A percentile compares a stretch with the other conserved stretches of the same genome.
These are phyloP conservation scores for Macrolepiota dolichaula DNA, from an alignment of 768 basidiomycete species.

Conservation along the genomic window DNA sequence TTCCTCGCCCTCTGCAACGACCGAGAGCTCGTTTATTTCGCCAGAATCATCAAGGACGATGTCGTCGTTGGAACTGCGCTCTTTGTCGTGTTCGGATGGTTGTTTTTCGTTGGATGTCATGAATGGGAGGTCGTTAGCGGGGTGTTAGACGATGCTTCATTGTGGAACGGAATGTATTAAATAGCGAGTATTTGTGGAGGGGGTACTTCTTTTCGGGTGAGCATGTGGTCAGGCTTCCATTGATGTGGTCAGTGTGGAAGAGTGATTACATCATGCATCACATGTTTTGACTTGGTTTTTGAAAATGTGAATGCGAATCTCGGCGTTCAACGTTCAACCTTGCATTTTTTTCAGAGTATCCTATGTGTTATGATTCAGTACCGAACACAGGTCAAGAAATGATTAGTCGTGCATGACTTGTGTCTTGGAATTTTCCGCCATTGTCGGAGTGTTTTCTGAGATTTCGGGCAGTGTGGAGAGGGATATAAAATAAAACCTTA, in stretches of 20 bases:
- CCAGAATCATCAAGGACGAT: conserved; percentile 30
- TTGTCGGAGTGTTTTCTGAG: no score
- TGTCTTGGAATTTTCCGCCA: no score
- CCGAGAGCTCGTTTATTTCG: conserved; percentile 57
- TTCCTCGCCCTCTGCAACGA: conserved; percentile 64
- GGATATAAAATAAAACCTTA: no score
- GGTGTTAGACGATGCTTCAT: not conserved
- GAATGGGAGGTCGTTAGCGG: not conserved
- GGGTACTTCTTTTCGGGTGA: not conserved
- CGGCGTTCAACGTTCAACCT: no score
- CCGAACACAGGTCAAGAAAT: no score
- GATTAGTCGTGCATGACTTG: no score
- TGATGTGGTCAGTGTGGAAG: not conserved
- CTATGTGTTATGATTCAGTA: no score
- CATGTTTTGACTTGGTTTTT: no score
- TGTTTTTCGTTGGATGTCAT: conserved; percentile 5
- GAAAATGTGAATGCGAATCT: no score
- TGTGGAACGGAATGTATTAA: not conserved
- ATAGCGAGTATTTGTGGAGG: not conserved
- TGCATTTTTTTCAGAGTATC: no score
- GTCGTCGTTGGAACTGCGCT: not conserved
- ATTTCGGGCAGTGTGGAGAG: no score
- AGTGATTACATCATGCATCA: no score
- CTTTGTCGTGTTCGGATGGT: conserved; percentile 7
- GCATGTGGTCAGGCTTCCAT: not conserved